phyloP scores from a whole-genome alignment of 805 yeast genomes.

The Lipomyces mesembrius region DNA sequence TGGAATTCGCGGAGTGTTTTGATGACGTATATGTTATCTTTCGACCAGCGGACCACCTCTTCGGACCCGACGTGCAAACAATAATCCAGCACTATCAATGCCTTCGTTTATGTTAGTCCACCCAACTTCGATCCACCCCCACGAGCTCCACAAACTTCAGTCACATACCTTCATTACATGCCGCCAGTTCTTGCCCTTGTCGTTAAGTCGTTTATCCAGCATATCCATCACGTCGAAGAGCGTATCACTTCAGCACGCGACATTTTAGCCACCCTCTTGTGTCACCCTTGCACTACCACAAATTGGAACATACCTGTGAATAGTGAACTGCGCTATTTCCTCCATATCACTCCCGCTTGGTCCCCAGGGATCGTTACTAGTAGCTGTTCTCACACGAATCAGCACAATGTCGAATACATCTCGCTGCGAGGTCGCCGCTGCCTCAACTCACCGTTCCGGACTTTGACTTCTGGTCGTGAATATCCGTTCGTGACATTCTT shows the following conservation, averaged over 20 bases:
- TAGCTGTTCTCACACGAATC: conserved; percentile 53
- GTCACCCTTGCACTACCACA: neutral
- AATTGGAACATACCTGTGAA: conserved; percentile 51
- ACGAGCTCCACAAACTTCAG: neutral
- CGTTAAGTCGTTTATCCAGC: conserved; percentile 88
- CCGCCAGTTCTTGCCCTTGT: conserved; percentile 96
- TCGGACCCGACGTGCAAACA: conserved; percentile 84
- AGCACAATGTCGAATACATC: neutral
- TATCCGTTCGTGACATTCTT: conserved; percentile 92
- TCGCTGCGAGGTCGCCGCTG: no score
- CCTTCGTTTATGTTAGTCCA: conserved; percentile 39
- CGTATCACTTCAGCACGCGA: conserved; percentile 53
- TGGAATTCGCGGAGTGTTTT: conserved; percentile 91
- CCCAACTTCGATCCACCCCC: neutral
- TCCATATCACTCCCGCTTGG: conserved; percentile 84
- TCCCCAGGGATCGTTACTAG: conserved; percentile 83
- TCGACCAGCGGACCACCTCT: conserved; percentile 88
- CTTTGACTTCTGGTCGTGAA: conserved; percentile 80
- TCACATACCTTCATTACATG: conserved; percentile 73
- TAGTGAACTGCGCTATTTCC: conserved; percentile 76
- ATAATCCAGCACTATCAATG: conserved; percentile 86
- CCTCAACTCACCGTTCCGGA: conserved; percentile 59
- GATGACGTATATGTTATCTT: conserved; percentile 82
- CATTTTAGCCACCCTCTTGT: neutral
- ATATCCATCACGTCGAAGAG: conserved; percentile 91